phyloP scores from a whole-genome alignment of 2,329 filamentous ascomycete genomes.

The Ascochyta clinopodiicola region DNA sequence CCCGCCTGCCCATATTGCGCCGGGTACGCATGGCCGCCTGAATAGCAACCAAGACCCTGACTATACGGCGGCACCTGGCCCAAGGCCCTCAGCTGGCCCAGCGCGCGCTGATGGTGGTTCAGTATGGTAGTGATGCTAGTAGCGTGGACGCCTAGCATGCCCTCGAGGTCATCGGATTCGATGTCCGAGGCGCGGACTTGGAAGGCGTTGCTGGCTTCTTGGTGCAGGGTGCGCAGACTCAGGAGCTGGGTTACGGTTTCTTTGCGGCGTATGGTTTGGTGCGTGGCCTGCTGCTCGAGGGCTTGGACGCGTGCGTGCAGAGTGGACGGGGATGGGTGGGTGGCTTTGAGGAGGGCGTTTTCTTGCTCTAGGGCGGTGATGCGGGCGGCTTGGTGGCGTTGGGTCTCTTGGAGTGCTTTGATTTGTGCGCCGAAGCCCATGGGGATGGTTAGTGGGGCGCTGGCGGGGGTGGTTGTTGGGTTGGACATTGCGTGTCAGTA shows the following conservation, averaged over 20 bases:
- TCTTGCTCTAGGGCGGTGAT: constrained; percentile 21
- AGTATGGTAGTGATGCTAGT: constrained; percentile 22
- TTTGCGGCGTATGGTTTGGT: constrained; percentile 19
- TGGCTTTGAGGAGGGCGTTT: constrained; percentile 16
- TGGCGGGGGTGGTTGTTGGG: background rate
- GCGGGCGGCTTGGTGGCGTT: constrained; percentile 11
- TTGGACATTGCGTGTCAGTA: background rate
- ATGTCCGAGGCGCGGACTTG: constrained; percentile 22
- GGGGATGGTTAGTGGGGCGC: constrained; percentile 9
- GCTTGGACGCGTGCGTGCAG: constrained; percentile 13
- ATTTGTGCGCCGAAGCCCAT: constrained; percentile 26
- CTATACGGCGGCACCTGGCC: background rate
- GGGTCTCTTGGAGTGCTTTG: constrained; percentile 18
- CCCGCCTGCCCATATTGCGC: constrained; percentile 10
- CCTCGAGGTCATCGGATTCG: constrained; percentile 28
- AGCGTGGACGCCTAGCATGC: constrained; percentile 21
- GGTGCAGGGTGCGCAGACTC: constrained; percentile 26
- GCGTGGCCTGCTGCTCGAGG: constrained; percentile 18
- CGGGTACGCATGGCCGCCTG: constrained; percentile 13
- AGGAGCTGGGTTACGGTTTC: constrained; percentile 24
- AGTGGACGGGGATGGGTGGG: background rate
- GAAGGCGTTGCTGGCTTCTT: constrained; percentile 29
- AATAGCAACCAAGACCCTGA: background rate
- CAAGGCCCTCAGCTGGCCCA: constrained; percentile 14
- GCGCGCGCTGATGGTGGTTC: constrained; percentile 22